Conservation (phyloP, 176 grass and related monocot species). For the Dactylis glomerata region DNA sequence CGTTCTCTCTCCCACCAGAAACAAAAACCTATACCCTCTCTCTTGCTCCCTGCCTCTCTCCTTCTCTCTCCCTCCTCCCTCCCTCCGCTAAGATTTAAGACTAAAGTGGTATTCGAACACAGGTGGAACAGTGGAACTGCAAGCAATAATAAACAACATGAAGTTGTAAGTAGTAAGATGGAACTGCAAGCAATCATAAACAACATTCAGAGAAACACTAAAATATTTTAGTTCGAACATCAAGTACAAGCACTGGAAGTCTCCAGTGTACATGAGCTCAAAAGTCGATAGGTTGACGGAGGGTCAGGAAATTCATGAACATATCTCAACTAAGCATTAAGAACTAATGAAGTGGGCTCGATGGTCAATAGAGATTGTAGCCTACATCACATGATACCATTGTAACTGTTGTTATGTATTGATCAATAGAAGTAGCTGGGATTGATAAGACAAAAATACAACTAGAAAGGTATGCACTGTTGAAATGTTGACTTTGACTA, state of each 20-base stretch:
- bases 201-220: not conserved
- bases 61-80: too few species aligned
- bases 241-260: not conserved
- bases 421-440: not conserved
- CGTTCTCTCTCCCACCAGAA: too few species aligned
- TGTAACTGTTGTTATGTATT: not conserved
- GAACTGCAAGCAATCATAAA: not conserved
- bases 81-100: too few species aligned
- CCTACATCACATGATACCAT: slow-evolving; percentile 13
- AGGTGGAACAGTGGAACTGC: not conserved
- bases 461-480: not conserved
- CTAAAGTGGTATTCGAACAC: not conserved
- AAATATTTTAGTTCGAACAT: not conserved
- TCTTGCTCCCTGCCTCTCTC: too few species aligned
- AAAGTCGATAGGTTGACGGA: not conserved
- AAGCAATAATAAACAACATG: not conserved
- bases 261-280: not conserved
- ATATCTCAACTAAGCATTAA: not conserved
- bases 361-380: not conserved
- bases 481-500: not conserved
- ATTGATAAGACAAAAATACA: not conserved
- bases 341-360: not conserved
- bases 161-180: not conserved
- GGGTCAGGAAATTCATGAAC: not conserved
- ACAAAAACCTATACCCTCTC: too few species aligned